Percentiles rank a stretch among this genome's conserved stretches.
Conservation (phyloP, 345 rosid genomes). For the Nephelium lappaceum region DNA sequence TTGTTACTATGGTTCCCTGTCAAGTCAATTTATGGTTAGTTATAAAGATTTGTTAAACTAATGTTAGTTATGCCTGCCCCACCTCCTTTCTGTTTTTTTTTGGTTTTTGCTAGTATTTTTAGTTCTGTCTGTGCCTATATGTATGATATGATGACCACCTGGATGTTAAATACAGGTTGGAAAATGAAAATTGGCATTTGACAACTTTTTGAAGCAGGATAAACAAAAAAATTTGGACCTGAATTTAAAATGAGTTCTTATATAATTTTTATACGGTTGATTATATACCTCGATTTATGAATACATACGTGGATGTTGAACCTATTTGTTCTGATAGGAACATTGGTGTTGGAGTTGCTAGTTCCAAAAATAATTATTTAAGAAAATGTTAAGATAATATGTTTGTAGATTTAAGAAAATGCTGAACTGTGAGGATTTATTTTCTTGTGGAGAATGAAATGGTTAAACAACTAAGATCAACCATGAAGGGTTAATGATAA, state of each 20-base stretch:
- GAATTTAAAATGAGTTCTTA: too few species aligned
- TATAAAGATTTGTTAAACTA: background rate
- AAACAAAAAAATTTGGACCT: background rate
- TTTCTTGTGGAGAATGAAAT: background rate
- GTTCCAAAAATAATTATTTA: too few species aligned
- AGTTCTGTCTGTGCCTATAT: background rate
- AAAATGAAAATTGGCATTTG: background rate
- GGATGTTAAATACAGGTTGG: background rate
- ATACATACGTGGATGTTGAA: background rate
- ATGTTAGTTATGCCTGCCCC: background rate
- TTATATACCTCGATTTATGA: background rate
- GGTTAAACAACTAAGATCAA: background rate
- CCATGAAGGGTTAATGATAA: background rate
- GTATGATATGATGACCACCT: background rate
- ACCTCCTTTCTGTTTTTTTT: background rate
- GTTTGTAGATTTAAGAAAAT: background rate
- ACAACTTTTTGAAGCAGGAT: background rate
- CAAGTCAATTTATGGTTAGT: background rate
- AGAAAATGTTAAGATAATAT: background rate
- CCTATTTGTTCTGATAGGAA: too few species aligned
- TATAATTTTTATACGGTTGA: background rate
- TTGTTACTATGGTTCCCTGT: background rate
- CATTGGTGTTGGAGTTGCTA: background rate
- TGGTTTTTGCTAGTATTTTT: background rate
- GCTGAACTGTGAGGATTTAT: background rate